Evolutionary conservation across 768 basidiomycete species (phyloP), one percentile per base, ranked within the genome.

Genomic region (Lactarius deliciosus): DNA sequence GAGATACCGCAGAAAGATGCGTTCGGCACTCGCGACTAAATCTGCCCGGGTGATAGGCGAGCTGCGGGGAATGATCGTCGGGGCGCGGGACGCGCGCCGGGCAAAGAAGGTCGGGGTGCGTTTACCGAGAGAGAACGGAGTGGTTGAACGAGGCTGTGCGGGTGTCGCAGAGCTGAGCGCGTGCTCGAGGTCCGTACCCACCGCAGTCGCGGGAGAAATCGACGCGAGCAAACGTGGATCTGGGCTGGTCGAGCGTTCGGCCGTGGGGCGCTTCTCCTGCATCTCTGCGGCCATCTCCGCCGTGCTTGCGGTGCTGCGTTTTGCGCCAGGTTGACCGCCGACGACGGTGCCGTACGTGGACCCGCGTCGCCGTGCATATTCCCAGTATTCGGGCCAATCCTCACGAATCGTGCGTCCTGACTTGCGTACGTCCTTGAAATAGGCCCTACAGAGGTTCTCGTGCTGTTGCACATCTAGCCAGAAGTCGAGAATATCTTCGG

Each of bases 391-490:
- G 6, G 97, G 97, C 97, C 97, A 99, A 76, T 98, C 97, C 20
- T 98, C 92, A 75, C 90, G 91, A 76, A 99, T 91, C 15, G 90
- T 87, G 32, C 91, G 86, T 3, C 96, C 95, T 0, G 95, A 95
- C 79, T 96, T 95, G 74, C 92, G 90, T 61, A 99, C 87, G 77
- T 98, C 97, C 82, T 98, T 97, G 86, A 99, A 98, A 78, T 98
- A 98, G 9, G 96, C 97, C 68, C 96, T 86, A 77, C 96, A 98
- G 40, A 99, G 86, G 75, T 98, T 98, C 80, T 98, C 97, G 76
- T 99, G 97, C 78, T 98, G 97, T 72, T 97, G 95, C 7, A 98
- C 97, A 76, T 99, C 97, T 34, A 99, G 85, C 96, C 96, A 98
- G 73, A 98, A 98, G 76, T 99, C 97, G 55, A 99, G 80, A 58